Conservation (phyloP, 1,284 basidiomycete genomes). For the Tranzscheliella williamsii region DNA sequence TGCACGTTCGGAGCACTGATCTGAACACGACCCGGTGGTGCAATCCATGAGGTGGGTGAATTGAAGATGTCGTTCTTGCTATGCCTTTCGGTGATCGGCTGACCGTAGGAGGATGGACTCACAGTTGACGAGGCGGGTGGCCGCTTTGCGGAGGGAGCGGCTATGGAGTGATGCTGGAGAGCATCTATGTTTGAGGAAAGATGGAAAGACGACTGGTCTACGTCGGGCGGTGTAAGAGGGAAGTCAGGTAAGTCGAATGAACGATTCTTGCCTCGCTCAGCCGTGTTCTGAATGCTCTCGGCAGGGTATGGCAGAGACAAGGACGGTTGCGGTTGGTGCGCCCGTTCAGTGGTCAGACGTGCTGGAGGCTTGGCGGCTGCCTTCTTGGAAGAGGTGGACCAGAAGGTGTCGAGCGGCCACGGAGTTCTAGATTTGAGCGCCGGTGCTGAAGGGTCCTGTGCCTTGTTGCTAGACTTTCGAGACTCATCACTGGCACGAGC, state of each 20-base stretch:
- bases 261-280: too few species aligned
- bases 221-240: slow-evolving; percentile 31
- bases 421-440: slow-evolving; percentile 12
- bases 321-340: too few species aligned
- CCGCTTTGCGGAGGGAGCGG: too few species aligned
- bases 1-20: not conserved
- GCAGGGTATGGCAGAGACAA: too few species aligned
- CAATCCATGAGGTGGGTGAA: slow-evolving; percentile 16
- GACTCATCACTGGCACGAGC: too few species aligned
- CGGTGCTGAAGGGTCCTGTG: too few species aligned
- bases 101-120: not conserved
- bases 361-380: slow-evolving; percentile 3
- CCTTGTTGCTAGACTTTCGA: too few species aligned
- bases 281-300: too few species aligned
- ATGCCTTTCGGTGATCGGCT: not conserved
- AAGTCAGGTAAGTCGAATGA: slow-evolving; percentile 10
- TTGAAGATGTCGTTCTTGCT: slow-evolving; percentile 53
- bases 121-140: not conserved
- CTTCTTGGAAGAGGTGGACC: slow-evolving; percentile 16
- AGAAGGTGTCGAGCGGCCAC: slow-evolving; percentile 34
- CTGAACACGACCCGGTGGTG: slow-evolving; percentile 26
- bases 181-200: too few species aligned
- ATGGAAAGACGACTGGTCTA: slow-evolving; percentile 14
- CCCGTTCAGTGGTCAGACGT: too few species aligned
- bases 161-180: too few species aligned